phyloP scores from a whole-genome alignment of 495 filamentous ascomycete genomes.

The Achaetomiella virescens region DNA sequence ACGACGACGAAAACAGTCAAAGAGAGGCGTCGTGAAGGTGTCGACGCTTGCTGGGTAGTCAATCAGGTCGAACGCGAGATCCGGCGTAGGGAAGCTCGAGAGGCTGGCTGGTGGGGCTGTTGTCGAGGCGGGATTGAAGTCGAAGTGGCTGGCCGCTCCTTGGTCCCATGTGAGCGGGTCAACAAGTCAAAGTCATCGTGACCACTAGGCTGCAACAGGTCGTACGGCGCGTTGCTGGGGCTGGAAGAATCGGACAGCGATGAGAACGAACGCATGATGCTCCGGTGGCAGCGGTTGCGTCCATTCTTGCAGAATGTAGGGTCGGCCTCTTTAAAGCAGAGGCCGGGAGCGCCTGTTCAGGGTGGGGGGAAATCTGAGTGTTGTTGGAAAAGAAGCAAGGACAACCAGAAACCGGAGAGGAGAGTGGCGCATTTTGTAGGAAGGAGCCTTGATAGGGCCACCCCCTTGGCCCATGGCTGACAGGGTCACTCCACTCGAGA shows the following conservation, averaged over 20 bases:
- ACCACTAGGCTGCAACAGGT: background rate
- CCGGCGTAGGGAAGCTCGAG: background rate
- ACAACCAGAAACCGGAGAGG: background rate
- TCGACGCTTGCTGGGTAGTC: constrained; percentile 1
- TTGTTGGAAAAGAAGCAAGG: background rate
- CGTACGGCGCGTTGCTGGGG: constrained; percentile 8
- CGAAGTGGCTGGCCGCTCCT: background rate
- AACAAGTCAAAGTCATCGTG: constrained; percentile 8
- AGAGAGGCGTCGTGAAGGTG: background rate
- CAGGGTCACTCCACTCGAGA: too few species aligned
- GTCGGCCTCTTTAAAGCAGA: constrained; percentile 13
- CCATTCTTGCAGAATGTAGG: constrained; percentile 15
- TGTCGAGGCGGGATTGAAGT: background rate
- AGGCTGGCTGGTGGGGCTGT: background rate
- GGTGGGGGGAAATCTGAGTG: background rate
- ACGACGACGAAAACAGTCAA: background rate
- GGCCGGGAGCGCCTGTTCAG: constrained; percentile 1
- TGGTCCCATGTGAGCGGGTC: constrained; percentile 2
- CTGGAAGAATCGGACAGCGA: constrained; percentile 6
- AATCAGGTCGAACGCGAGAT: background rate
- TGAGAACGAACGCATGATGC: constrained; percentile 2
- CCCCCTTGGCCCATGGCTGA: too few species aligned
- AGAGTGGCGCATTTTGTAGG: background rate
- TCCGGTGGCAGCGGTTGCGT: constrained; percentile 1
- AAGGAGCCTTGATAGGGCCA: background rate